These are phyloP conservation scores for Serendipita sp. DNA, from an alignment of 1,284 basidiomycete species.

Conservation along the genomic window DNA sequence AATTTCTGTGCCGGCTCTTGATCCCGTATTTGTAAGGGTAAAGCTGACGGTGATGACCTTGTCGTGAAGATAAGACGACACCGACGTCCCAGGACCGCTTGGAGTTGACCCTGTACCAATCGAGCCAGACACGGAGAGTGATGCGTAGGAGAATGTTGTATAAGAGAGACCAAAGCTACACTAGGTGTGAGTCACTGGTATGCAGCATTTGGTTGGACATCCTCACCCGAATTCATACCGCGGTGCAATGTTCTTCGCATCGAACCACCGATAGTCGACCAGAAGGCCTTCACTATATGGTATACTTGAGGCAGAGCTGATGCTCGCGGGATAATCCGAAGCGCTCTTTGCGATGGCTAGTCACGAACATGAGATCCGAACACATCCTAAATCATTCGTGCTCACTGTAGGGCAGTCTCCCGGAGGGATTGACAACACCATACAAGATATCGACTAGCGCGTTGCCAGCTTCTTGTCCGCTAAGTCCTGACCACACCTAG, in stretches of 20 bases:
- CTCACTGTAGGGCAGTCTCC: constrained; percentile 27
- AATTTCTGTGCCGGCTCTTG: constrained; percentile 16
- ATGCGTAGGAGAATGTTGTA: constrained; percentile 27
- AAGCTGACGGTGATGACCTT: constrained; percentile 15
- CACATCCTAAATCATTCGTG: not conserved
- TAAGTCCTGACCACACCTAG: constrained; percentile 16
- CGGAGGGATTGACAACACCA: constrained; percentile 46
- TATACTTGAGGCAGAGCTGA: constrained; percentile 10
- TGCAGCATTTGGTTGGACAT: not conserved
- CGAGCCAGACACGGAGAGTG: constrained; percentile 29
- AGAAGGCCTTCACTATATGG: constrained; percentile 21
- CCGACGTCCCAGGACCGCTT: not conserved
- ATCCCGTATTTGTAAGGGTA: constrained; percentile 15
- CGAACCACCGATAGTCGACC: constrained; percentile 50
- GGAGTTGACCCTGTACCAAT: not conserved
- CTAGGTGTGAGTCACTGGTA: constrained; percentile 26
- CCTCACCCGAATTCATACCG: not conserved
- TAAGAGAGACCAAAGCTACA: constrained; percentile 65
- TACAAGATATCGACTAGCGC: constrained; percentile 46
- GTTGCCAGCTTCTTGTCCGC: constrained; percentile 40
- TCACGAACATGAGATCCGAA: not conserved
- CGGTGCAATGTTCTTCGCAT: constrained; percentile 33
- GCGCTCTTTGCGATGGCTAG: constrained; percentile 32
- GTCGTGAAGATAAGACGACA: constrained; percentile 11
- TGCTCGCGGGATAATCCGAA: constrained; percentile 27